Conservation (phyloP, 1,139 yeast species). For the Blastobotrys ciferrii region DNA sequence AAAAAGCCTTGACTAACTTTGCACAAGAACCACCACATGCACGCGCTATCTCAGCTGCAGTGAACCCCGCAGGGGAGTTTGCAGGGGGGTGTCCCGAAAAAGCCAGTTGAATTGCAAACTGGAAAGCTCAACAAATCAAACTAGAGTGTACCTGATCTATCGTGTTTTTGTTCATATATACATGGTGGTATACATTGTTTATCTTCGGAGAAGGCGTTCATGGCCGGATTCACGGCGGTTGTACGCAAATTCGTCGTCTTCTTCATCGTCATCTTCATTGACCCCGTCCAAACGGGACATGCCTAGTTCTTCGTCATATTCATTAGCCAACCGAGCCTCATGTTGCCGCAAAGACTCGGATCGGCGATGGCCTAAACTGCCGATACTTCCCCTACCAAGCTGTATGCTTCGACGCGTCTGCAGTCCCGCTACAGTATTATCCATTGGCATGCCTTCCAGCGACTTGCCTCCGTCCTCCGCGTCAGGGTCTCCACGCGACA, state of each 20-base stretch:
- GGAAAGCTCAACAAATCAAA: too few species aligned
- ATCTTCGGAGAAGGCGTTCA: background rate
- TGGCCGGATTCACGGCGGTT: background rate
- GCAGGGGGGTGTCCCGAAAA: too few species aligned
- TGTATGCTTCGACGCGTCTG: slow-evolving; percentile 59
- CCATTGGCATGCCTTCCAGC: slow-evolving; percentile 75
- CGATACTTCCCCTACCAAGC: slow-evolving; percentile 40
- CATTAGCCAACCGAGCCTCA: slow-evolving; percentile 32
- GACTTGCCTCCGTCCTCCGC: slow-evolving; percentile 46
- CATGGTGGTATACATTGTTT: background rate
- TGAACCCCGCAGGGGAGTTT: too few species aligned
- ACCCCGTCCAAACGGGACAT: slow-evolving; percentile 36
- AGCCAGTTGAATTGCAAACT: too few species aligned
- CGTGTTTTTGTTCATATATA: background rate
- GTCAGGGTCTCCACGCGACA: slow-evolving; percentile 66
- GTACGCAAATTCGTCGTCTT: slow-evolving; percentile 9
- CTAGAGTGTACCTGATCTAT: background rate
- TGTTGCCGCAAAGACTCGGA: slow-evolving; percentile 34
- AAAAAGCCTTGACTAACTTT: too few species aligned
- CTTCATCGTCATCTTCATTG: slow-evolving; percentile 24
- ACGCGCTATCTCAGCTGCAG: too few species aligned
- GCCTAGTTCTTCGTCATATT: slow-evolving; percentile 39
- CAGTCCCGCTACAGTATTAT: slow-evolving; percentile 81
- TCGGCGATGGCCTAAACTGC: slow-evolving; percentile 34
- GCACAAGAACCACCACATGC: too few species aligned